Evolutionary conservation across 441 rosid genomes (phyloP).

Genomic region (Hypseocharis bilobata): DNA sequence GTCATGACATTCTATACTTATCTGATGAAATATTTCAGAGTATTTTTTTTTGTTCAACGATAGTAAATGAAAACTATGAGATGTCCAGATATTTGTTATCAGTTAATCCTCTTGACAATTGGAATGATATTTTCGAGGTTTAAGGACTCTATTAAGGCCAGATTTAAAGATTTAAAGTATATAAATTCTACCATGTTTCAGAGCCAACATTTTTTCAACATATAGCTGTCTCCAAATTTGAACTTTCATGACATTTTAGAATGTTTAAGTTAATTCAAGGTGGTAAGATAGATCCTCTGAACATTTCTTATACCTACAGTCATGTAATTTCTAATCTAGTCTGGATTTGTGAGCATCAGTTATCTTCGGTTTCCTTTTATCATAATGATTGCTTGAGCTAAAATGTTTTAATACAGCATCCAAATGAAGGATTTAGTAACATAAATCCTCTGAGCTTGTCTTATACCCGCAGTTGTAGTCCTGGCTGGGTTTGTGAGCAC

Average conservation of each 20-base stretch:
- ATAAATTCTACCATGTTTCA: background rate
- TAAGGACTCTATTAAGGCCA: background rate
- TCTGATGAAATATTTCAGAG: slow-evolving; percentile 3
- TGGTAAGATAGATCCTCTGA: background rate
- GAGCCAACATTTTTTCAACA: background rate
- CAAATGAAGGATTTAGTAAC: background rate
- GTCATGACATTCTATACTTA: too few relatives aligned
- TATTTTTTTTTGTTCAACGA: background rate
- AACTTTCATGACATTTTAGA: background rate
- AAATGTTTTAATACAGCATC: background rate
- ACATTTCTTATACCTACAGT: background rate
- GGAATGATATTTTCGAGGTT: background rate
- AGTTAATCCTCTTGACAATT: slow-evolving; percentile 1
- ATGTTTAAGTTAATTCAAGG: background rate
- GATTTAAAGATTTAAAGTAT: background rate
- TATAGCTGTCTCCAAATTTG: background rate
- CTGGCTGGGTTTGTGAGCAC: background rate
- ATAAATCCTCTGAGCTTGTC: background rate
- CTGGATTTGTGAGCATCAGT: background rate
- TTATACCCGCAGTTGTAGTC: background rate
- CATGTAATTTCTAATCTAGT: background rate
- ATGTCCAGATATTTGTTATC: background rate
- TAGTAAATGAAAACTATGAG: background rate
- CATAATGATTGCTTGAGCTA: background rate
- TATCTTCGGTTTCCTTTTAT: background rate